Percentiles rank a stretch among this genome's conserved stretches.
Conservation (phyloP, 2,329 filamentous ascomycete species). For the Chaetoscypha palmicola region DNA sequence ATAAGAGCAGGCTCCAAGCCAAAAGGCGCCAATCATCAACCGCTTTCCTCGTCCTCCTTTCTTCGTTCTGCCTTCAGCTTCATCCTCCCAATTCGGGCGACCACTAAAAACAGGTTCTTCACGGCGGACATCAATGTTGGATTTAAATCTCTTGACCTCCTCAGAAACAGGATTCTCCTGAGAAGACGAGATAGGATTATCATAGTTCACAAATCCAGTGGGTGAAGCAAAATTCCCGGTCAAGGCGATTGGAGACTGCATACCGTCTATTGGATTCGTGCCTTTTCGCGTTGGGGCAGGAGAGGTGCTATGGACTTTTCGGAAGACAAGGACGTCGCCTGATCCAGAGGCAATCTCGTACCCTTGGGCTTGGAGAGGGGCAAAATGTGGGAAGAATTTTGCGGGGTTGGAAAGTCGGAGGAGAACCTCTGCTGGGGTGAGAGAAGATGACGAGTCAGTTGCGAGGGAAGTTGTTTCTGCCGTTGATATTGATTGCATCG, state of each 20-base stretch:
- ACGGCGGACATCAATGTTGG: constrained; percentile 38
- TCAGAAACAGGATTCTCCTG: too few species aligned
- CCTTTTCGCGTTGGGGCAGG: neutral
- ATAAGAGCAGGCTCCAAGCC: constrained; percentile 50
- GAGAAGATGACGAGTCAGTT: constrained; percentile 39
- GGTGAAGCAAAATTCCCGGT: constrained; percentile 56
- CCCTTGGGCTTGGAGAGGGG: constrained; percentile 49
- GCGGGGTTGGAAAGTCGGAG: constrained; percentile 53
- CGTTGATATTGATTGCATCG: constrained; percentile 48
- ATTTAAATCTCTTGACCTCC: constrained; percentile 35
- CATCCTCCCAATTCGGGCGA: constrained; percentile 28
- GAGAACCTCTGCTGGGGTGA: constrained; percentile 54
- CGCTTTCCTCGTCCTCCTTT: constrained; percentile 40
- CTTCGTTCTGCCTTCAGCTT: constrained; percentile 26
- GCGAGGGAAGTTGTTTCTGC: constrained; percentile 55
- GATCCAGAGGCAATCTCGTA: constrained; percentile 61
- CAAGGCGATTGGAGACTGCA: constrained; percentile 31
- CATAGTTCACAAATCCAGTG: constrained; percentile 59
- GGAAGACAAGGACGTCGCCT: constrained; percentile 59
- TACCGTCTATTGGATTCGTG: constrained; percentile 49
- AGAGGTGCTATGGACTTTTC: constrained; percentile 44
- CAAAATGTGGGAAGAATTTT: constrained; percentile 59
- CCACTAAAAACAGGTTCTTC: constrained; percentile 44
- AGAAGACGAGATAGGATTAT: constrained; percentile 29
- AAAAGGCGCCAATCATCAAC: constrained; percentile 46